Percentiles rank a stretch among this genome's conserved stretches.
These are phyloP conservation scores for Hericium alpestre DNA, from an alignment of 768 basidiomycete species.

Conservation along the genomic window DNA sequence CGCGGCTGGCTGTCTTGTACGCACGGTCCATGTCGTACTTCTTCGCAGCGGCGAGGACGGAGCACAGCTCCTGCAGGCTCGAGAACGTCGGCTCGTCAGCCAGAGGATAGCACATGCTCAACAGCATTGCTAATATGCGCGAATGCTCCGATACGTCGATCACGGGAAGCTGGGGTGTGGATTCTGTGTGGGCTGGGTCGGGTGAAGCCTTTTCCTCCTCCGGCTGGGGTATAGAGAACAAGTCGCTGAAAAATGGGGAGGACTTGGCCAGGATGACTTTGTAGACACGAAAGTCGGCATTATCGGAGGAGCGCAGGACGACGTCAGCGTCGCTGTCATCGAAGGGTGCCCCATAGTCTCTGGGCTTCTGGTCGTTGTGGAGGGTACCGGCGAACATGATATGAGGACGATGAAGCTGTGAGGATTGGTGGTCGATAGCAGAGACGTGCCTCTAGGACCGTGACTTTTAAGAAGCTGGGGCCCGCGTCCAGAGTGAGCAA, in stretches of 20 bases:
- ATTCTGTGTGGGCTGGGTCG: not conserved
- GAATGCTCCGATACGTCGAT: not conserved
- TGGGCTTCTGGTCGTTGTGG: no score
- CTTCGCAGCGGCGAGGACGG: not conserved
- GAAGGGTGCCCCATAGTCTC: slow-evolving; percentile 11
- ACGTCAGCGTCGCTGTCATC: not conserved
- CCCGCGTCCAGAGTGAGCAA: no score
- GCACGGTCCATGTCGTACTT: not conserved
- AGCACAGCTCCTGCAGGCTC: not conserved
- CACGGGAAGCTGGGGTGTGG: not conserved
- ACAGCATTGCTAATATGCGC: not conserved
- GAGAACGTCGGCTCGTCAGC: not conserved
- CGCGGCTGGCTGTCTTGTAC: not conserved
- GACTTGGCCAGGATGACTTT: not conserved
- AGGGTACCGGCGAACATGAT: no score
- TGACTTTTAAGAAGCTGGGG: no score
- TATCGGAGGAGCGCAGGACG: not conserved
- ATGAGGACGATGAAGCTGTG: no score
- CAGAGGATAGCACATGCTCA: not conserved
- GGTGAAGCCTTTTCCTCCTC: not conserved
- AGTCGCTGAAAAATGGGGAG: not conserved
- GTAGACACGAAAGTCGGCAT: not conserved
- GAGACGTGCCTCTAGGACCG: no score
- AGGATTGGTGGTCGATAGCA: no score
- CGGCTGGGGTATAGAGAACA: not conserved